Evolutionary conservation across 2,329 filamentous ascomycete genomes (phyloP).

Genomic region (Colletotrichum coccodes): DNA sequence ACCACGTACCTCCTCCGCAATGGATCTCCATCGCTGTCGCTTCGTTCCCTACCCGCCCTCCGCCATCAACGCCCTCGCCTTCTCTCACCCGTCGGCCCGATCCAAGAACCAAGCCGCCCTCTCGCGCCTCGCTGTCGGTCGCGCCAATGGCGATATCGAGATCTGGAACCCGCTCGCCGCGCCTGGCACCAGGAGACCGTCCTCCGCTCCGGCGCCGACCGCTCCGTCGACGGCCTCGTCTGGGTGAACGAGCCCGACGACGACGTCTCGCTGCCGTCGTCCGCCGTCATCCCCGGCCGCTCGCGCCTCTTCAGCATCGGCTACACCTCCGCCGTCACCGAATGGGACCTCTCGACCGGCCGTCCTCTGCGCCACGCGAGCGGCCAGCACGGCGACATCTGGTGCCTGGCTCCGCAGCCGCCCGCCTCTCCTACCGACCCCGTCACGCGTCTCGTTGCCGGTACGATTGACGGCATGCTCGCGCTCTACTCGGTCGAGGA

Average conservation of each 20-base stretch:
- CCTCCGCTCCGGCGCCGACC: conserved; percentile 83
- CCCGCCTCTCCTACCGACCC: conserved; percentile 39
- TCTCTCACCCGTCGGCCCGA: conserved; percentile 76
- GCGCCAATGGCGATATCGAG: conserved; percentile 95
- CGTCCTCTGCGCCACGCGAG: conserved; percentile 83
- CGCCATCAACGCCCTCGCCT: conserved; percentile 93
- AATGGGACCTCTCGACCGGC: conserved; percentile 90
- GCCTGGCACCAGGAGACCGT: conserved; percentile 91
- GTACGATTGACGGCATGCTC: conserved; percentile 91
- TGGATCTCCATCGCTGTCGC: conserved; percentile 97
- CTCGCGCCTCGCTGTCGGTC: conserved; percentile 85
- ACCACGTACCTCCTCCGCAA: conserved; percentile 47
- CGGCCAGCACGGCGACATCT: conserved; percentile 95
- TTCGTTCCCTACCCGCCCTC: conserved; percentile 94
- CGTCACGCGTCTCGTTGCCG: conserved; percentile 76
- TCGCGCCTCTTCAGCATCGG: conserved; percentile 93
- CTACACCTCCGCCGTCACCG: conserved; percentile 89
- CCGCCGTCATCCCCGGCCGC: conserved; percentile 52
- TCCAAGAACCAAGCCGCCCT: conserved; percentile 61
- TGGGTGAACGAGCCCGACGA: conserved; percentile 92
- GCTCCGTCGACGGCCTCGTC: conserved; percentile 88
- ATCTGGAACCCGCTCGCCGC: conserved; percentile 90
- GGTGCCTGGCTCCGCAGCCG: conserved; percentile 93
- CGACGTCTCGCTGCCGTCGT: conserved; percentile 66
- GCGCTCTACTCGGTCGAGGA: conserved; percentile 89